Evolutionary conservation across 768 basidiomycete species (phyloP).

Genomic region (Psilocybe cyanescens): DNA sequence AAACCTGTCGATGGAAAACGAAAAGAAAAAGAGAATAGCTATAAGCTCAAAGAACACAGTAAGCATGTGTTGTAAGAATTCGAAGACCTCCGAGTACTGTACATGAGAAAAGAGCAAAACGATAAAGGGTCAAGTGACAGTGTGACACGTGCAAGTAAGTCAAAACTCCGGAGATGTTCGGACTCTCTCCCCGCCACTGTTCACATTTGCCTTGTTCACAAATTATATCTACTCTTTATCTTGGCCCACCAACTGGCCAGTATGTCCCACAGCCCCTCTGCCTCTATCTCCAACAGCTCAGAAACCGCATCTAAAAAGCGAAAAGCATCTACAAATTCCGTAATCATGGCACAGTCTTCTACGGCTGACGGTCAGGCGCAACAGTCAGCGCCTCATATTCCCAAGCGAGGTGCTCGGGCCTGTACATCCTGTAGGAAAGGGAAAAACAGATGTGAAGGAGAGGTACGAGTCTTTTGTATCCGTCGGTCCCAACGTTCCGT

Average conservation of each 20-base stretch:
- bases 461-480: conserved; percentile 53
- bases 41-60: not conserved
- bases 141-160: conserved; percentile 30
- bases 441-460: conserved; percentile 93
- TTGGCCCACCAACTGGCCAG: conserved; percentile 20
- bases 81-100: conserved; percentile 8
- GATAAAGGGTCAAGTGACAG: conserved; percentile 32
- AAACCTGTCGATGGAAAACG: not conserved
- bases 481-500: conserved; percentile 45
- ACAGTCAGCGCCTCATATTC: conserved; percentile 63
- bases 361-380: conserved; percentile 31
- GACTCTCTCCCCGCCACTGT: conserved; percentile 28
- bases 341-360: conserved; percentile 37
- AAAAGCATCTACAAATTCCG: conserved; percentile 44
- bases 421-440: conserved; percentile 90
- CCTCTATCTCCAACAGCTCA: conserved; percentile 58
- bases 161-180: conserved; percentile 29
- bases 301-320: conserved; percentile 62
- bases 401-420: conserved; percentile 88
- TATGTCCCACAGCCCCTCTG: conserved; percentile 73
- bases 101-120: conserved; percentile 13
- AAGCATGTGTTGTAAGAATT: conserved; percentile 12
- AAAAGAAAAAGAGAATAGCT: not conserved
- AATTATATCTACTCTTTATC: conserved; percentile 27
- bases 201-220: conserved; percentile 19